A percentile compares a stretch with the other conserved stretches of the same genome.
Conservation (phyloP, 2,329 filamentous ascomycete species). For the Curvularia eragrostidis region DNA sequence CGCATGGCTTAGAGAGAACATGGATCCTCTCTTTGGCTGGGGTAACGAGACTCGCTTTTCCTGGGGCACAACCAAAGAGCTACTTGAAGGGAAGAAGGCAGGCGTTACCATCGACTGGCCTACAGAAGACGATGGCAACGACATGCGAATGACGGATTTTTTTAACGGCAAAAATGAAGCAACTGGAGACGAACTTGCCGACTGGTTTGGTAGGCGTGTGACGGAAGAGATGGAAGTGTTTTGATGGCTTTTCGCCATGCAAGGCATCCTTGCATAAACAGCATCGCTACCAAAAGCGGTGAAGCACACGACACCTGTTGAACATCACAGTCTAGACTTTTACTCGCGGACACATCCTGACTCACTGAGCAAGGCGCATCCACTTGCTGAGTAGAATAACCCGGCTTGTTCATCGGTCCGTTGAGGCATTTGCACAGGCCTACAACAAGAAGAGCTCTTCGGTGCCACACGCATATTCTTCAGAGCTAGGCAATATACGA, state of each 20-base stretch:
- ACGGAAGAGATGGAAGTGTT: constrained; percentile 76
- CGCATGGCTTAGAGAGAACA: constrained; percentile 80
- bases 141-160: constrained; percentile 76
- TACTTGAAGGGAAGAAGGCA: constrained; percentile 77
- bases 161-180: constrained; percentile 61
- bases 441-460: constrained; percentile 16
- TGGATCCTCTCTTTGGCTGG: constrained; percentile 96
- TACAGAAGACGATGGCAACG: constrained; percentile 72
- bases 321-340: background rate
- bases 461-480: constrained; percentile 17
- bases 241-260: constrained; percentile 47
- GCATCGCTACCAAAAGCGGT: constrained; percentile 1
- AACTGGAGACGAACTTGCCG: constrained; percentile 70
- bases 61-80: constrained; percentile 93
- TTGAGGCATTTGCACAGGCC: constrained; percentile 21
- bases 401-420: constrained; percentile 3
- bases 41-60: constrained; percentile 91
- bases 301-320: constrained; percentile 7
- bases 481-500: constrained; percentile 5
- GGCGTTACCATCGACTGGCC: constrained; percentile 86
- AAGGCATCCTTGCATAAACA: background rate
- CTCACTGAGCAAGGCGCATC: background rate
- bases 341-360: background rate
- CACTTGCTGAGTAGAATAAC: background rate
- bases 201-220: constrained; percentile 82